phyloP scores from a whole-genome alignment of 1,139 yeast genomes.

The Scheffersomyces lignicola region DNA sequence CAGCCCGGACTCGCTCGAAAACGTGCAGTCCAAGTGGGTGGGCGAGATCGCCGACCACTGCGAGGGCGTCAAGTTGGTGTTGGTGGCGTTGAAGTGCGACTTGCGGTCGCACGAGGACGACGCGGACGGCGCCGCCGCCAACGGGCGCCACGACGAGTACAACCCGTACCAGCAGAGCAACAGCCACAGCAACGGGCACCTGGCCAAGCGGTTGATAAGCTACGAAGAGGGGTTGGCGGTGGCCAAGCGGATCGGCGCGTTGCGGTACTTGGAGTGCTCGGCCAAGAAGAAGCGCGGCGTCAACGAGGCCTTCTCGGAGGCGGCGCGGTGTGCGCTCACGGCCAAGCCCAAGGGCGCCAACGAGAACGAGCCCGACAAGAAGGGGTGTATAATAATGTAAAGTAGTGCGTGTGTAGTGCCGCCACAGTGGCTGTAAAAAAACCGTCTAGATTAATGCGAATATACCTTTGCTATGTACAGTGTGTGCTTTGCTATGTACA shows the following conservation, averaged over 20 bases:
- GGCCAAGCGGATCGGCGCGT: constrained; percentile 83
- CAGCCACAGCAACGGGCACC: not conserved
- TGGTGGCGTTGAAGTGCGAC: constrained; percentile 89
- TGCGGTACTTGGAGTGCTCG: constrained; percentile 87
- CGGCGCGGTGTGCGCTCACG: constrained; percentile 73
- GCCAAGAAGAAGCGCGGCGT: constrained; percentile 95
- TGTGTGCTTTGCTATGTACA: too few relatives aligned
- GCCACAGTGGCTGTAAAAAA: not conserved
- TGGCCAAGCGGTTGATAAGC: constrained; percentile 46
- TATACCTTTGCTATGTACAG: constrained; percentile 1
- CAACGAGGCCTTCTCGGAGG: constrained; percentile 95
- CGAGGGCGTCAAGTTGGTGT: constrained; percentile 83
- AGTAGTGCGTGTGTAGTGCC: constrained; percentile 1
- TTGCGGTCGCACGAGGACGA: constrained; percentile 55
- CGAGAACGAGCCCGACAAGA: constrained; percentile 47
- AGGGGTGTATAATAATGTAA: constrained; percentile 44
- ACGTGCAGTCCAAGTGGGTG: constrained; percentile 90
- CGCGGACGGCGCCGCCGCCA: constrained; percentile 16
- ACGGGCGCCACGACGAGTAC: constrained; percentile 24
- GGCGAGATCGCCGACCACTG: constrained; percentile 91
- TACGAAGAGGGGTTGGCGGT: constrained; percentile 47
- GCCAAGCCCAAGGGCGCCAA: constrained; percentile 82
- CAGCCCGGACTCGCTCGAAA: constrained; percentile 90
- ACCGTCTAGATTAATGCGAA: not conserved
- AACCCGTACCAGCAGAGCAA: constrained; percentile 23